Percentiles rank a stretch among this genome's conserved stretches.
phyloP scores from a whole-genome alignment of 208 protist genomes.

The Acanthamoeba sp. region DNA sequence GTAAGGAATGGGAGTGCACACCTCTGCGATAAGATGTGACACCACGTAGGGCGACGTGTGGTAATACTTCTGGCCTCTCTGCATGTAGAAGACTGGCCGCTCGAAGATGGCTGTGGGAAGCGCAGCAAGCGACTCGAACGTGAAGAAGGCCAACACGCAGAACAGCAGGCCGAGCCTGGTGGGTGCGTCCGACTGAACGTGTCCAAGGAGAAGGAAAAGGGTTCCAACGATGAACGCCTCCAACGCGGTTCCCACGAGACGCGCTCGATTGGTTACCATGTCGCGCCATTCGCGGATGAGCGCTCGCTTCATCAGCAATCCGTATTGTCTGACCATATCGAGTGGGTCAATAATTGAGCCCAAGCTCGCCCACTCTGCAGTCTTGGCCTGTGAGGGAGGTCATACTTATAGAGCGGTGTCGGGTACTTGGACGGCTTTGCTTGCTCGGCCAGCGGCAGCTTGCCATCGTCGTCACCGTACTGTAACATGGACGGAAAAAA shows the following conservation, averaged over 20 bases:
- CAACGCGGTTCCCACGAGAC: background rate
- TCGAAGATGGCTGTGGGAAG: conserved; percentile 40
- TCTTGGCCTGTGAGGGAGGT: too few relatives aligned
- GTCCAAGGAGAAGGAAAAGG: conserved; percentile 43
- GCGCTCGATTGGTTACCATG: conserved; percentile 6
- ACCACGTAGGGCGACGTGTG: conserved; percentile 62
- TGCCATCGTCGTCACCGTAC: background rate
- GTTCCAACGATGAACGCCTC: conserved; percentile 43
- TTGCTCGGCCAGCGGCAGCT: background rate
- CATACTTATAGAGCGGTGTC: background rate
- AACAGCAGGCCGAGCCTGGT: conserved; percentile 17
- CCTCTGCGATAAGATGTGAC: conserved; percentile 42
- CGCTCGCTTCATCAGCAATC: background rate
- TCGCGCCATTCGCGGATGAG: conserved; percentile 43
- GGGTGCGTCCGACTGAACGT: background rate
- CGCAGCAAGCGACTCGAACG: conserved; percentile 35
- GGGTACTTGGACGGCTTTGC: background rate
- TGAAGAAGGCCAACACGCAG: conserved; percentile 20
- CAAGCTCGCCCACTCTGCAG: too few relatives aligned
- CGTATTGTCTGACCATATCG: conserved; percentile 70
- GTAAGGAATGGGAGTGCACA: background rate
- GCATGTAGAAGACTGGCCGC: conserved; percentile 71
- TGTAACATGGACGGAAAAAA: too few relatives aligned
- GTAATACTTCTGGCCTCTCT: conserved; percentile 67
- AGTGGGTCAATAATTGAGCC: too few relatives aligned